A percentile compares a stretch with the other conserved stretches of the same genome.
Conservation (phyloP, 192 early-diverging fungal genomes). For the Coemansia sp. region DNA sequence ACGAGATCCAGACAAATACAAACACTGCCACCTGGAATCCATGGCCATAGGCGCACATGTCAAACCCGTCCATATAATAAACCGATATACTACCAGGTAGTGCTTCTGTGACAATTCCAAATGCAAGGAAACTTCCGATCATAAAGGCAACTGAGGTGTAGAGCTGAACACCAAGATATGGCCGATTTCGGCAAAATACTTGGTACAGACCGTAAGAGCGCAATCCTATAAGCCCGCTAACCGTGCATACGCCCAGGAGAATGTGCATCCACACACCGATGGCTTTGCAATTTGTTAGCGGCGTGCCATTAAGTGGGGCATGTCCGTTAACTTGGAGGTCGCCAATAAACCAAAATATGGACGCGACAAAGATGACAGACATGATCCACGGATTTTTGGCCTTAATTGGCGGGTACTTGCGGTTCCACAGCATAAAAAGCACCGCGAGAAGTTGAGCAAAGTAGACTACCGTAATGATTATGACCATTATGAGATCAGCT, state of each 20-base stretch:
- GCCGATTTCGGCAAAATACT: background rate
- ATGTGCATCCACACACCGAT: constrained; percentile 49
- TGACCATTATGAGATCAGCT: constrained; percentile 18
- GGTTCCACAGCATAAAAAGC: constrained; percentile 38
- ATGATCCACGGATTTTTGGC: constrained; percentile 50
- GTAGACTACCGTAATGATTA: constrained; percentile 10
- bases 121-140: constrained; percentile 10
- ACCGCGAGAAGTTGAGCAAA: constrained; percentile 27
- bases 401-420: constrained; percentile 53
- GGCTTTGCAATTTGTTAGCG: constrained; percentile 35
- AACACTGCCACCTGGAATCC: constrained; percentile 39
- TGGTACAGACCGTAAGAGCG: constrained; percentile 4
- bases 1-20: constrained; percentile 35
- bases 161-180: background rate
- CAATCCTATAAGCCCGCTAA: constrained; percentile 27
- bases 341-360: constrained; percentile 51
- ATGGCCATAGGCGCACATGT: constrained; percentile 30
- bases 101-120: constrained; percentile 31
- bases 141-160: background rate
- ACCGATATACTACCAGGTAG: constrained; percentile 12
- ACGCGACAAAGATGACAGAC: constrained; percentile 19
- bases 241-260: constrained; percentile 26
- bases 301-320: constrained; percentile 20
- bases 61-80: constrained; percentile 10
- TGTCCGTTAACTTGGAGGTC: constrained; percentile 50